Base-by-base conservation (phyloP, 805 yeast genomes). In the Komagataella mondaviorum region DNA sequence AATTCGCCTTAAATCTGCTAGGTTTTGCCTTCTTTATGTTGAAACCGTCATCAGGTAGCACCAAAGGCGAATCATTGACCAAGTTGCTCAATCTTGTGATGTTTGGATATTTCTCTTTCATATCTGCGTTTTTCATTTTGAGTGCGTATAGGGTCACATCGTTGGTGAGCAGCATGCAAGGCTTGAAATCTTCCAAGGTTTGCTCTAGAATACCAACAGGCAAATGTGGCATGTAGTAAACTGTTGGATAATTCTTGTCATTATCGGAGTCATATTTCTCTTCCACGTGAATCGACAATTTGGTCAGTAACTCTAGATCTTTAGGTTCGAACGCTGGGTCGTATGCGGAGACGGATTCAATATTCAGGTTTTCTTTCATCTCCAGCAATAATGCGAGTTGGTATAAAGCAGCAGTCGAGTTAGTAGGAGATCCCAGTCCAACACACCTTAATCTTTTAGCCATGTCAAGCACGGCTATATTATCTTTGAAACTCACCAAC, bases 221-320 rank as follows among this genome's bases (percentile, higher is more conserved):
- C 8, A 60, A 55, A 56, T 68, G 71, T 0, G 71, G 71, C 62
- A 66, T 57, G 51, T 55, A 67, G 45, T 59, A 66, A 16, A 67
- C 50, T 6, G 50, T 44, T 2, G n/a, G 12, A 14, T 43, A 49
- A 44, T 7, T 1, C 3, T 24, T 14, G 1, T 48, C 48, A 1
- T 18, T 4, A 3, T 48, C 24, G 3, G 22, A 30, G 2, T 48
- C 51, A 18, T 44, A 45, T 5, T 16, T 36, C 50, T 59, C 59
- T 20, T 6, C 8, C 36, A 14, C 20, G 48, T 51, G 60, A 3
- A 52, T 45, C 3, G 60, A 51, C 3, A 52, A 22, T 0, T 45
- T 39, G 5, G n/a, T 16, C 6, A 67, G 22, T 23, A 64, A 57
- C 1, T 43, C 45, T 3, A 12, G 51, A 36, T 67, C 71, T 2